Evolutionary conservation across 1,284 basidiomycete genomes (phyloP), one percentile per base, ranked within the genome.

Genomic region (Papiliotrema terrestris): DNA sequence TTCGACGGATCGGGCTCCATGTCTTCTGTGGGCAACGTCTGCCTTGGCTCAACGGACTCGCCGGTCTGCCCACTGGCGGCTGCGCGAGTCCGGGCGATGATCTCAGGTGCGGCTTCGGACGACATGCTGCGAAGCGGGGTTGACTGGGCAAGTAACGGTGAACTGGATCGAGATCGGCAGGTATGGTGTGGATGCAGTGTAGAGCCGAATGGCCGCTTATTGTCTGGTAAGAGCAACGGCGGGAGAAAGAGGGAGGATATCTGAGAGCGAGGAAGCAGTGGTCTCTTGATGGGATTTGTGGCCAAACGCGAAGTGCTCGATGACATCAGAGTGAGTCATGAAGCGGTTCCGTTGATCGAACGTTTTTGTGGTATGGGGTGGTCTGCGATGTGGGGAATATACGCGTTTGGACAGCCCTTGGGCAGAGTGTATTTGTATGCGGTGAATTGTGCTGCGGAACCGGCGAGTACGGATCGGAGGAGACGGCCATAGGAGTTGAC

Each of bases 1-100:
- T 67, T 67, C 36, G 57, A 56, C 11, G 63, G 62, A 38, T 70
- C 52, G 8, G 68, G 68, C 46, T 70, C 63, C 66, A 67, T 67
- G 37, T 70, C 66, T 37, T 70, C 68, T 2, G 66, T 70, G 6
- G 68, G 65, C 1, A 65, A 54, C 22, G 61, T 63, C 52, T 70
- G 68, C 20, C 68, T 48, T 25, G 64, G 65, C 49, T 70, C 68
- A 42, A 66, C 61, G 32, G 49, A 42, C 47, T 68, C 68, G 6
- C 67, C 66, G 0, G 66, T 55, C 5, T 56, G 58, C 20, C 65
- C 63, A 8, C 60, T 62, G 5, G 68, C 66, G 32, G 68, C 60
- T 15, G 59, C 54, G n/a, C 68, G 51, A 20, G 68, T 68, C 36
- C 60, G 47, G 36, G 61, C 36, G 54, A 67, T 63, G 57, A 69